phyloP scores from a whole-genome alignment of 108 stramenopile species.

The Parietichytrium sp. region DNA sequence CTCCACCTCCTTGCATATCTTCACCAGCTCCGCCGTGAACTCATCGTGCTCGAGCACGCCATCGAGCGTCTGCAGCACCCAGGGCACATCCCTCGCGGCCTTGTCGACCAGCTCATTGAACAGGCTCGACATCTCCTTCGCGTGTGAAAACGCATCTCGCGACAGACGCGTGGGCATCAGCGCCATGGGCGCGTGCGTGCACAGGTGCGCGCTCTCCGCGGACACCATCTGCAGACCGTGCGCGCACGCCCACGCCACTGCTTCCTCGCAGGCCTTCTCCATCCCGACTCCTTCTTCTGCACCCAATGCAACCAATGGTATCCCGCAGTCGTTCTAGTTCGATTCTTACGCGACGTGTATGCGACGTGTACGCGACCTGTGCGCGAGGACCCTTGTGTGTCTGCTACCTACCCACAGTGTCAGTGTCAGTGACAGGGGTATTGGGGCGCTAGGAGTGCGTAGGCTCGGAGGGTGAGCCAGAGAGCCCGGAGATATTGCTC shows the following conservation, averaged over 20 bases:
- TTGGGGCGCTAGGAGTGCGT: too few relatives aligned
- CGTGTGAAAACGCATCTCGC: slow-evolving; percentile 62
- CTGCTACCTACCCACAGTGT: too few relatives aligned
- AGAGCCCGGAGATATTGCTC: too few relatives aligned
- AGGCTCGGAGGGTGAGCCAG: too few relatives aligned
- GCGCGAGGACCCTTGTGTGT: too few relatives aligned
- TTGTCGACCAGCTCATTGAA: slow-evolving; percentile 82
- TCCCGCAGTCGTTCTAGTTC: too few relatives aligned
- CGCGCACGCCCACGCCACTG: slow-evolving; percentile 32
- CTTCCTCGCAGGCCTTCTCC: background rate
- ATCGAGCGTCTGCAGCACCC: slow-evolving; percentile 59
- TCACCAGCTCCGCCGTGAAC: slow-evolving; percentile 78
- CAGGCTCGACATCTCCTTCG: slow-evolving; percentile 62
- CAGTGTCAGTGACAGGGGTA: too few relatives aligned
- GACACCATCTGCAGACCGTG: slow-evolving; percentile 23
- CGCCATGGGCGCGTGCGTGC: slow-evolving; percentile 79
- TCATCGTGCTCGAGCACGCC: slow-evolving; percentile 69
- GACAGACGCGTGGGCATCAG: slow-evolving; percentile 79
- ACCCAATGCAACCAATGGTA: too few relatives aligned
- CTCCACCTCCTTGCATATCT: slow-evolving; percentile 69
- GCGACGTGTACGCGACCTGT: too few relatives aligned
- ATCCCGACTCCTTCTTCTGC: too few relatives aligned
- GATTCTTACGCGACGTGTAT: too few relatives aligned
- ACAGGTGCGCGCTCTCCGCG: slow-evolving; percentile 45
- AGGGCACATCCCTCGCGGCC: slow-evolving; percentile 75